phyloP scores from a whole-genome alignment of 805 yeast species.

The Wickerhamiella occidentalis region DNA sequence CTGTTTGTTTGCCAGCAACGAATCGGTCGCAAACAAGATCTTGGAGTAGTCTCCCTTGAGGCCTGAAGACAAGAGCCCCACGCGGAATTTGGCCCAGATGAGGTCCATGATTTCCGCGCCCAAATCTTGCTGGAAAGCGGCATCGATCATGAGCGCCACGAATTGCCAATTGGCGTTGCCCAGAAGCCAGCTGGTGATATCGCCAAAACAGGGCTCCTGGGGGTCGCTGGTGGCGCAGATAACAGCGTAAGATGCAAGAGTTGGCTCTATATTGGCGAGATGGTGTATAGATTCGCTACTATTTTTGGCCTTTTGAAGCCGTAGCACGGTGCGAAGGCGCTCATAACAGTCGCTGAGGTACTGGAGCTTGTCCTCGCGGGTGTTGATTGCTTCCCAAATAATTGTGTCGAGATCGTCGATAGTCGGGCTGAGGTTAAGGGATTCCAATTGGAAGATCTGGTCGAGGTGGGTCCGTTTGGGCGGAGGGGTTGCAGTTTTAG shows the following conservation, averaged over 20 bases:
- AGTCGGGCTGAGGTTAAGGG: neutral
- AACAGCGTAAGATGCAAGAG: constrained; percentile 15
- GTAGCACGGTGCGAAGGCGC: constrained; percentile 12
- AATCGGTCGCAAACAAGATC: constrained; percentile 42
- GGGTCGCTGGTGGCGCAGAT: constrained; percentile 18
- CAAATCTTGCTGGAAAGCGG: constrained; percentile 56
- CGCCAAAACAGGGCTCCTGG: constrained; percentile 15
- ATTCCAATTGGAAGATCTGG: constrained; percentile 4
- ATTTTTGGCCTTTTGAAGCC: neutral
- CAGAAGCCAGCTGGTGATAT: constrained; percentile 9
- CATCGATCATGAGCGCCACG: constrained; percentile 42
- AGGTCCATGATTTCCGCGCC: constrained; percentile 47
- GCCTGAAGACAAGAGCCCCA: constrained; percentile 33
- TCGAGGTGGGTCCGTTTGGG: neutral
- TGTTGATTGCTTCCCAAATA: constrained; percentile 11
- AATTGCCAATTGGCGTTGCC: constrained; percentile 31
- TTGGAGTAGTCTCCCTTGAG: constrained; percentile 29
- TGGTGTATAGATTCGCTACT: neutral
- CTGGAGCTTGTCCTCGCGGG: constrained; percentile 4
- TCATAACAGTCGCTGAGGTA: constrained; percentile 14
- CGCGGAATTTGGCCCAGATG: constrained; percentile 30
- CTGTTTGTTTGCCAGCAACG: constrained; percentile 45
- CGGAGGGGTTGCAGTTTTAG: too few species aligned
- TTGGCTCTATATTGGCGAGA: constrained; percentile 11
- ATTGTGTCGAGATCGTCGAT: constrained; percentile 9